These are phyloP conservation scores for Cyclotella sp. DNA, from an alignment of 108 stramenopile genomes.

Conservation along the genomic window DNA sequence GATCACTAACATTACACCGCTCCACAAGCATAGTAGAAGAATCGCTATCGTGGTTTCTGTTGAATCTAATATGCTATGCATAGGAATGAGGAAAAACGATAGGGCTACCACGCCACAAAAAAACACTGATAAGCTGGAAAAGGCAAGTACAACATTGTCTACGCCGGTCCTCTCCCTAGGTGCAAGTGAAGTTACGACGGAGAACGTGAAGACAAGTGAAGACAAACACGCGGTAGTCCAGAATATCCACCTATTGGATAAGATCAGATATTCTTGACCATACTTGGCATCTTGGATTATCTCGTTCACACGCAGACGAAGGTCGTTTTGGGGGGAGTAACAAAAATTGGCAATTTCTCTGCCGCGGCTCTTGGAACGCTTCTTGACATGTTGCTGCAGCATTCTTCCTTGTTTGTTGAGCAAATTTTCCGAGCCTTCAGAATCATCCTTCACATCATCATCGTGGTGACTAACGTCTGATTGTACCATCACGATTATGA, in stretches of 20 bases:
- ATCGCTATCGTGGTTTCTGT: not conserved
- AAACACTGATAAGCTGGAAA: not conserved
- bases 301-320: not conserved
- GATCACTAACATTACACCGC: not conserved
- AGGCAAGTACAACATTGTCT: not conserved
- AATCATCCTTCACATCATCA: not conserved
- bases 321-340: not conserved
- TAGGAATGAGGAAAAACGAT: not conserved
- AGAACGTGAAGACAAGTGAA: constrained; percentile 1
- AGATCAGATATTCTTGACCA: not conserved
- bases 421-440: not conserved
- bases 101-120: not conserved
- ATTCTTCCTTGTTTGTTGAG: not conserved
- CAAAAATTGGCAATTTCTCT: not conserved
- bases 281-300: not conserved
- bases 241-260: not conserved
- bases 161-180: not conserved
- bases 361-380: not conserved
- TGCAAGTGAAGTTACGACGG: not conserved
- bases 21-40: not conserved
- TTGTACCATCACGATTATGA: not conserved
- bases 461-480: not conserved
- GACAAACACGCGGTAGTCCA: constrained; percentile 1
- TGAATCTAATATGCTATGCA: not conserved
- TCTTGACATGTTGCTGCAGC: not conserved